Base-by-base conservation (phyloP, 495 filamentous ascomycete genomes). In the Daldinia decipiens region DNA sequence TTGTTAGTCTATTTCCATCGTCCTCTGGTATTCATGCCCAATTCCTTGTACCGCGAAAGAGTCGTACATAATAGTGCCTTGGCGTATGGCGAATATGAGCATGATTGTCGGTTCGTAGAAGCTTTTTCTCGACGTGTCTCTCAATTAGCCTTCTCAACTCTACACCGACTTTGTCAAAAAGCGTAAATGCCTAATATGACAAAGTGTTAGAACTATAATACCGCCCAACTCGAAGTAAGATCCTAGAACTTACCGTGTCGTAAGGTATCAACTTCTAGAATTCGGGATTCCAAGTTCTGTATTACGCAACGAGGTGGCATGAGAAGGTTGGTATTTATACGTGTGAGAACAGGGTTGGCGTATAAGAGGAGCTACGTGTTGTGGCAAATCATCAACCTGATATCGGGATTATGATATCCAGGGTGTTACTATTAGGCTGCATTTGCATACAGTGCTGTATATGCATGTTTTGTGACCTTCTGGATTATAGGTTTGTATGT, bases 231-330 rank as follows among this genome's bases (percentile, higher is more conserved):
- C 8, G 24, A 21, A 19, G 19, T 47, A 24, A 11, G 43, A 47
- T 11, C 43, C 17, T 11, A 47, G 4, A 24, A 12, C 43, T 21
- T 19, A 47, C 19, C 9, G 3, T 36, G 34, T 4, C 34, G 43
- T 21, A 47, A 47, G 43, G 43, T 47, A 21, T 47, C 9, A 47
- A 47, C 43, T 47, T 3, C 43, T 24, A 0, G 19, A 31, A 34
- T 55, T 12, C 17, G 4, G 52, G 29, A 12, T 34, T 47, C 1
- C 19, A 24, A 24, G 43, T 2, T 47, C 43, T 47, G 43, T 47
- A 47, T 47, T 47, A 47, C 43, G 43, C 43, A 47, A 47, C 43
- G 17, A 24, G 43, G 43, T 47, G 17, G 17, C 9, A 47, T 47
- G 19, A 47, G 19, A 24, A 47, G 43, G 17, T 24, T 11, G 17